Conservation (phyloP, 108 stramenopile genomes). For the Cyclotella choctawhatcheeana region DNA sequence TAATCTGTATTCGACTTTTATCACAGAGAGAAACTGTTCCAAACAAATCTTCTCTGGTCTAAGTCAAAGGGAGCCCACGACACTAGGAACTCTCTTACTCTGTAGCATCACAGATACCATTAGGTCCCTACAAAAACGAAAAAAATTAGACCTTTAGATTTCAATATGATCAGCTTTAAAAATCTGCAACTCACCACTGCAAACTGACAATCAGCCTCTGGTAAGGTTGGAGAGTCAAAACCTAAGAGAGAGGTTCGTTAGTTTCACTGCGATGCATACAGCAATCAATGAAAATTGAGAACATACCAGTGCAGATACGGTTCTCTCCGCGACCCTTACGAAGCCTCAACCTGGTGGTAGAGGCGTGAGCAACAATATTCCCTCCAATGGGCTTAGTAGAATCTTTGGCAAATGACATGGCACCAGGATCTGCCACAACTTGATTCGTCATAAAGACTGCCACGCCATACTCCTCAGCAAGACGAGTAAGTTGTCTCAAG, state of each 20-base stretch:
- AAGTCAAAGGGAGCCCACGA: no score
- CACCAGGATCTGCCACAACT: constrained; percentile 98
- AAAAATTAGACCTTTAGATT: no score
- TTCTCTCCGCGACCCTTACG: constrained; percentile 99
- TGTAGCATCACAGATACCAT: constrained; percentile 24
- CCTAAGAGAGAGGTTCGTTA: neutral
- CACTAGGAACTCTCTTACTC: no score
- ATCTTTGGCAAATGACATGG: constrained; percentile 98
- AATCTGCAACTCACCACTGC: constrained; percentile 74
- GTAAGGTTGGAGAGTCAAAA: constrained; percentile 94
- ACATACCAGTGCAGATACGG: constrained; percentile 93
- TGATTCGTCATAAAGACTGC: constrained; percentile 99
- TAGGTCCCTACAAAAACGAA: constrained; percentile 1
- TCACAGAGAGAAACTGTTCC: no score
- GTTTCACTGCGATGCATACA: neutral
- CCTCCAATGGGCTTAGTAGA: constrained; percentile 99
- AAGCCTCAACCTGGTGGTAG: constrained; percentile 96
- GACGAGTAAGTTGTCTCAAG: constrained; percentile 94
- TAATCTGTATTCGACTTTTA: no score
- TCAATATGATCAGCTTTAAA: no score
- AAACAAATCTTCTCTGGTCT: no score
- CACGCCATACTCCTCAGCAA: constrained; percentile 98
- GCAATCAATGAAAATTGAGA: neutral
- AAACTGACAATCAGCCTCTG: constrained; percentile 95
- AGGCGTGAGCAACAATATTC: constrained; percentile 99